Conservation (phyloP, 768 basidiomycete genomes). For the Termitomyces sp. region DNA sequence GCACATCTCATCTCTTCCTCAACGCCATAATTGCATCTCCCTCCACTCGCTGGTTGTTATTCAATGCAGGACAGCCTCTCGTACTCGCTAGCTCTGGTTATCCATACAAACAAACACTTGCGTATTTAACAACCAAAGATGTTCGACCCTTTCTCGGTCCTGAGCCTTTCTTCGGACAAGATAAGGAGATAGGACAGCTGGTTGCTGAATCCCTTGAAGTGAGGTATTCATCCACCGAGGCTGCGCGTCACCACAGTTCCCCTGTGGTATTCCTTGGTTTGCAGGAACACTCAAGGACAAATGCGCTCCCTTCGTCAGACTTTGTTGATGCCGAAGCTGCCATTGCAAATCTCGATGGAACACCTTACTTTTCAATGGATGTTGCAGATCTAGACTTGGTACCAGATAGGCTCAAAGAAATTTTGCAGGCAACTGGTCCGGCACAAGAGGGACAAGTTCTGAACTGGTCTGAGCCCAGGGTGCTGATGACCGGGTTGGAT, state of each 20-base stretch:
- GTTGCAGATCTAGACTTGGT: conserved; percentile 45
- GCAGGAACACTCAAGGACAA: conserved; percentile 48
- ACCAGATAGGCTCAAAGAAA: conserved; percentile 28
- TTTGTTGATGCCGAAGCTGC: conserved; percentile 53
- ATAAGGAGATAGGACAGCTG: conserved; percentile 39
- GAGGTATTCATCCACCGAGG: conserved; percentile 38
- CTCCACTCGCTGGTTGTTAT: conserved; percentile 72
- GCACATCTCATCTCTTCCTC: conserved; percentile 70
- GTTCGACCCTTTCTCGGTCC: conserved; percentile 64
- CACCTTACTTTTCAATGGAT: conserved; percentile 83
- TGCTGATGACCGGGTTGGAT: conserved; percentile 53
- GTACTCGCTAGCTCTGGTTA: conserved; percentile 34
- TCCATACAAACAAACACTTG: conserved; percentile 32
- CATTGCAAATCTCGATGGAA: conserved; percentile 66
- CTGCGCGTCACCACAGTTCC: conserved; percentile 54
- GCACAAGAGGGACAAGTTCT: conserved; percentile 36
- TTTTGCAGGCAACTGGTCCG: conserved; percentile 35
- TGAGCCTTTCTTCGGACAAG: conserved; percentile 71
- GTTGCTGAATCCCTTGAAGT: conserved; percentile 26
- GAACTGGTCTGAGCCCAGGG: conserved; percentile 65
- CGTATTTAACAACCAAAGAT: conserved; percentile 55
- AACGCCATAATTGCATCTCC: conserved; percentile 61
- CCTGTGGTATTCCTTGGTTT: conserved; percentile 80
- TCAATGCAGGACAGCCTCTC: conserved; percentile 71
- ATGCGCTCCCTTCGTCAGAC: conserved; percentile 62